Conservation (phyloP, 2,329 filamentous ascomycete species). For the Ascochyta lentis region DNA sequence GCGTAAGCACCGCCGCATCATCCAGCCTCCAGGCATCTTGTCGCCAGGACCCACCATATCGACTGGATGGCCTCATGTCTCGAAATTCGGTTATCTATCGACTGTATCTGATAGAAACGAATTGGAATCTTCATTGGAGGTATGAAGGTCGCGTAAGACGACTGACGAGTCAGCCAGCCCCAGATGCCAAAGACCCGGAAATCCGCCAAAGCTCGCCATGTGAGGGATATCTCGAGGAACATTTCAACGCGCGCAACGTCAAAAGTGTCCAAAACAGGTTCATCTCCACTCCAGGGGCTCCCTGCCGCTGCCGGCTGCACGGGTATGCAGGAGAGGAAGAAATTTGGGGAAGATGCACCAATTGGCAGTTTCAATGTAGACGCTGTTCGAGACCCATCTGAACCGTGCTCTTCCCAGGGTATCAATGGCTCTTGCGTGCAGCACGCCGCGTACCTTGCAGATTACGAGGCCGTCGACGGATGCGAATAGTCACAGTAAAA, state of each 20-base stretch:
- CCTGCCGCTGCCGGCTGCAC: conserved; percentile 4
- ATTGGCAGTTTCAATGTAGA: not conserved
- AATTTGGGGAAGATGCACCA: not conserved
- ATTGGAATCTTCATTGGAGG: not conserved
- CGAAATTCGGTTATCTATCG: not conserved
- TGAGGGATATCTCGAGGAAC: not conserved
- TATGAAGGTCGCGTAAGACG: not conserved
- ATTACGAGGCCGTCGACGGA: not conserved
- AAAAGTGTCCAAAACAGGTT: not conserved
- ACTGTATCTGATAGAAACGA: not conserved
- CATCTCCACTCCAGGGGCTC: not conserved
- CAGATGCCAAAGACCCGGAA: not conserved
- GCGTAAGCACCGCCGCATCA: conserved; percentile 4
- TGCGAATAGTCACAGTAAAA: not conserved
- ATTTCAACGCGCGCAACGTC: not conserved
- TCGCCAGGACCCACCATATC: not conserved
- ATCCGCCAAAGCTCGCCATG: not conserved
- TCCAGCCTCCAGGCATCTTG: not conserved
- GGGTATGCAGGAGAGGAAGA: not conserved
- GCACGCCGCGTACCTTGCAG: not conserved
- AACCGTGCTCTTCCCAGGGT: not conserved
- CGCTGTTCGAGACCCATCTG: not conserved
- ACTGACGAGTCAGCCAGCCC: not conserved
- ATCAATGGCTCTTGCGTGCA: not conserved
- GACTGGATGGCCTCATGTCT: not conserved